Conservation (phyloP, 1,284 basidiomycete genomes). For the Pterula multifida region DNA sequence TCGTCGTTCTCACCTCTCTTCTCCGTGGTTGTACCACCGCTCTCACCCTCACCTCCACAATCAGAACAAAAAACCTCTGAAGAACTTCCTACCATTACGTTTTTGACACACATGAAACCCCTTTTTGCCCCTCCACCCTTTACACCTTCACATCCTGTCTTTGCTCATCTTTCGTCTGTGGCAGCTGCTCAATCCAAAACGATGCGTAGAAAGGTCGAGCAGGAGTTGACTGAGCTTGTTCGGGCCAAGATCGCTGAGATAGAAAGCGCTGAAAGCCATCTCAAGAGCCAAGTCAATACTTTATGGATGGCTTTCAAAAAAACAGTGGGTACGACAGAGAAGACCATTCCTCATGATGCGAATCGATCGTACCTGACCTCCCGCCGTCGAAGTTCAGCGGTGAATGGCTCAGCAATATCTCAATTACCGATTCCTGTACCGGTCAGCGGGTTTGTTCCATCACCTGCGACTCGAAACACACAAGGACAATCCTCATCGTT, state of each 20-base stretch:
- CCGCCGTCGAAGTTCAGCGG: conserved; percentile 16
- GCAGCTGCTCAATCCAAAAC: conserved; percentile 43
- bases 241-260: conserved; percentile 46
- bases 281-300: conserved; percentile 46
- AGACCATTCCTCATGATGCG: conserved; percentile 9
- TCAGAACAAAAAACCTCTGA: neutral
- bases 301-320: conserved; percentile 53
- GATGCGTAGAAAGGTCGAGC: conserved; percentile 45
- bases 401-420: conserved; percentile 22
- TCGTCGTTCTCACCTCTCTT: conserved; percentile 41
- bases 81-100: conserved; percentile 17
- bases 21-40: conserved; percentile 35
- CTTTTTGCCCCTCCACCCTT: conserved; percentile 68
- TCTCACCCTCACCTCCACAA: conserved; percentile 18
- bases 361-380: conserved; percentile 9
- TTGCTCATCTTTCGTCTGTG: conserved; percentile 46
- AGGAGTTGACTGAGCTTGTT: conserved; percentile 41
- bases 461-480: conserved; percentile 23
- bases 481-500: conserved; percentile 20
- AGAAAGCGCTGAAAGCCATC: conserved; percentile 37
- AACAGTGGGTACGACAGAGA: conserved; percentile 33
- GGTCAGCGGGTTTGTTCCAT: conserved; percentile 42
- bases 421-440: conserved; percentile 17
- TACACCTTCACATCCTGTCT: conserved; percentile 62
- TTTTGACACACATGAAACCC: conserved; percentile 36